Evolutionary conservation across 163 green algal genomes (phyloP).

Genomic region (Scenedesmus sp.): DNA sequence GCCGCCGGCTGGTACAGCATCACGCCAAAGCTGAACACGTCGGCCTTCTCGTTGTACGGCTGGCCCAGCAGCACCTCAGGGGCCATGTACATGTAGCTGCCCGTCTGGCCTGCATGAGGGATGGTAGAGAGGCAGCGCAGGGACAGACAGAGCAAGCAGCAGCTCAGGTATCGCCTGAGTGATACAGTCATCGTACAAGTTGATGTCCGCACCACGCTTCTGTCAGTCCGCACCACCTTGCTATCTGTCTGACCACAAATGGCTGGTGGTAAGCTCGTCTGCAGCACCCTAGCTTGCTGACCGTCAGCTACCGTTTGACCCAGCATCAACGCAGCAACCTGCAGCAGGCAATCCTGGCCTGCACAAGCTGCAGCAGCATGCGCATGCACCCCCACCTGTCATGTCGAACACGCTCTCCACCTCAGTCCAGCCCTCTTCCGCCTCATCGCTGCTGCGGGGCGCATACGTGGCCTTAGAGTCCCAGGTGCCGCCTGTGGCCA

Average conservation of each 20-base stretch:
- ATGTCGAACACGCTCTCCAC: slow-evolving; percentile 18
- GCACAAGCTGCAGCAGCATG: not conserved
- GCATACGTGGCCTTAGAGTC: not conserved
- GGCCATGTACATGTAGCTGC: slow-evolving; percentile 51
- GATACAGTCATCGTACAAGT: no score
- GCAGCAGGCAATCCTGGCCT: not conserved
- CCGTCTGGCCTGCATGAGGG: slow-evolving; percentile 8
- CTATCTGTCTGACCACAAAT: no score
- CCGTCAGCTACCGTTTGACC: not conserved
- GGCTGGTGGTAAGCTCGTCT: not conserved
- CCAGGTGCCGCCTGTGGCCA: not conserved
- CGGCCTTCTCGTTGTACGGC: slow-evolving; percentile 76
- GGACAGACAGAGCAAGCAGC: not conserved
- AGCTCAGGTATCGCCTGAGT: not conserved
- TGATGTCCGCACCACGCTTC: no score
- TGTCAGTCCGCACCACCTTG: no score
- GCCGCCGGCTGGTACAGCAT: slow-evolving; percentile 56
- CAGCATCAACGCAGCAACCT: not conserved
- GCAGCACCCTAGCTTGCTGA: not conserved
- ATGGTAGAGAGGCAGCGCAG: not conserved
- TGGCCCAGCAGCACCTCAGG: slow-evolving; percentile 64
- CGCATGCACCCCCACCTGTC: not conserved
- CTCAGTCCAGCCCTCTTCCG: not conserved
- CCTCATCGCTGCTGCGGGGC: not conserved
- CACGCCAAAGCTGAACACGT: slow-evolving; percentile 51